Evolutionary conservation across 192 early-diverging fungal species (phyloP), one percentile per base, ranked within the genome.

Genomic region (Backusella morwellensis): DNA sequence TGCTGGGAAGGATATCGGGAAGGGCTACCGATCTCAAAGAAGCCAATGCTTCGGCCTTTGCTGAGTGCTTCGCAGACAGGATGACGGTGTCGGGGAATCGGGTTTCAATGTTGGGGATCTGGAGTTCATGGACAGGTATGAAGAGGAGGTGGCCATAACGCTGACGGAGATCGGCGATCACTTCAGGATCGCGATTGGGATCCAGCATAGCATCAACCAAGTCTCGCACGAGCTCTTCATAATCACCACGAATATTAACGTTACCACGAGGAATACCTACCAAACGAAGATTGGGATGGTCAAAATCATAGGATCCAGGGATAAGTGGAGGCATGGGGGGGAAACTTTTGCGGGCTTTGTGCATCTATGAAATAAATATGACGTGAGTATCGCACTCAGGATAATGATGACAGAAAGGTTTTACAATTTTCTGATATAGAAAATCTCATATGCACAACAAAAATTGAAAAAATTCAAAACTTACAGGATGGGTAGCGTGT

Each of bases 401-500:
- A 12, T 36, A 38, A n/a, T 23, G 8, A 44, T 44, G 42, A 44
- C 11, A 44, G 38, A 42, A 52, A 44, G 29, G 36, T 44, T 54
- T 42, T 67, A 66, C 12, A 38, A 17, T n/a, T 19, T 23, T 70
- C 6, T 38, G 35, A 75, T 54, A 63, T 66, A 35, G 38, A 40
- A 41, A 63, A 70, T 26, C 29, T 21, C 34, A 67, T 15, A 29
- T 56, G 11, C 34, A 52, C 7, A 40, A 9, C 42, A 44, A 44
- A 44, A 17, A 12, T 12, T 14, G 6, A 11, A 36, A 40, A 35
- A 23, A 19, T 5, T 40, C 26, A 14, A 68, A 21, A 75, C 70
- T 80, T 83, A 85, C 83, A 9, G 91, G 91, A 70, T 92, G 91
- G 0, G 89, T 89, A n/a, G 90, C 86, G 76, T 92, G 91, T 15